Evolutionary conservation across 208 protist species (phyloP), one percentile per base, ranked within the genome.

Genomic region (Acanthamoeba divionensis): DNA sequence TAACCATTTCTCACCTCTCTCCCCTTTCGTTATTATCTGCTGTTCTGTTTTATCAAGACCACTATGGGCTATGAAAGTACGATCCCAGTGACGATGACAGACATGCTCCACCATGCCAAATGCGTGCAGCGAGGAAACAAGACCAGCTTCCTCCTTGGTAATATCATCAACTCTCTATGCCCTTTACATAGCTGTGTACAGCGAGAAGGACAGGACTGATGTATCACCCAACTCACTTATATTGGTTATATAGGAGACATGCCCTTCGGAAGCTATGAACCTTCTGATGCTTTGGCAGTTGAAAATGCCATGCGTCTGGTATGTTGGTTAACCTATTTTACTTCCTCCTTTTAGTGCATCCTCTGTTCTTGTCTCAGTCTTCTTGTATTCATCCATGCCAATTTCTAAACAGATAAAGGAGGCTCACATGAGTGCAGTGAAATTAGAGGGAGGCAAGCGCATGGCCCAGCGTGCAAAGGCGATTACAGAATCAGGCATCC

Each of bases 241-340:
- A 57, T 57, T 13, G 18, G 96, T 63, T 66, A 95, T 0, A 91
- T 96, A 45, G 95, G 94, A 38, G 96, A 97, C 69, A 95, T 97
- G 94, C 96, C 96, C 21, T 97, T 97, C 77, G 96, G 96, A 31
- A 91, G 82, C 21, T 97, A 94, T 63, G 93, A 97, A 63, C 44
- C 65, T 10, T 92, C 75, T 5, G 24, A 77, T 9, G 48, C 67
- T 0, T 50, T 91, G 13, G 94, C 95, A 0, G 88, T 96, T 7
- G 47, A 65, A 18, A 80, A 73, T 41, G 85, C 85, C 65, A 65
- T 90, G 65, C 13, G 85, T 9, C 38, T 90, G 48, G n/a, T n/a
- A n/a, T n/a, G n/a, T n/a, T n/a, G n/a, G n/a, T n/a, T n/a, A n/a
- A n/a, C n/a, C n/a, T n/a, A n/a, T n/a, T n/a, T n/a, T n/a, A n/a